Conservation (phyloP, 352 stramenopile species). For the Pythium insidiosum region DNA sequence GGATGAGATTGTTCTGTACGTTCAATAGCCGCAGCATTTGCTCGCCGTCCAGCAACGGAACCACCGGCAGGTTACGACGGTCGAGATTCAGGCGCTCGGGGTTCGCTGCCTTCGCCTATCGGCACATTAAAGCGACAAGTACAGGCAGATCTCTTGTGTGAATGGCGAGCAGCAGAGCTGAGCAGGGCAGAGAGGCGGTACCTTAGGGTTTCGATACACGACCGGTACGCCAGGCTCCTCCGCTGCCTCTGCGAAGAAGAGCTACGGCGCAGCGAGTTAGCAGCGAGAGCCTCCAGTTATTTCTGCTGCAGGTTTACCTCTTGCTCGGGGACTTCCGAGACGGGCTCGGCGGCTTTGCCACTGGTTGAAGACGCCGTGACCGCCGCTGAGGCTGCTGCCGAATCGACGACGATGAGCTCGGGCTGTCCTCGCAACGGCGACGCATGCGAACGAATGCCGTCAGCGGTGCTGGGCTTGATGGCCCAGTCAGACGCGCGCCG, state of each 20-base stretch:
- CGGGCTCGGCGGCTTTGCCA: not conserved
- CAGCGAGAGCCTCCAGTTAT: too few species aligned
- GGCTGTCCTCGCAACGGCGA: constrained; percentile 5
- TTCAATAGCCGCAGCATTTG: constrained; percentile 86
- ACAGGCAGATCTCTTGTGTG: not conserved
- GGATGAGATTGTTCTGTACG: constrained; percentile 89
- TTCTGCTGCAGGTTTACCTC: constrained; percentile 29
- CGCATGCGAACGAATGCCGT: not conserved
- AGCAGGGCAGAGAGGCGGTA: constrained; percentile 12
- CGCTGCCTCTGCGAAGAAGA: constrained; percentile 68
- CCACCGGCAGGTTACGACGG: constrained; percentile 61
- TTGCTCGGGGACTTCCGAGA: constrained; percentile 23
- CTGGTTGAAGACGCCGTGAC: too few species aligned
- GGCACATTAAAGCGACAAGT: not conserved
- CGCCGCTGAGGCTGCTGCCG: not conserved
- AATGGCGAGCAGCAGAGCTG: too few species aligned
- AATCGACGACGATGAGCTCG: constrained; percentile 15
- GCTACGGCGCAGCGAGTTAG: too few species aligned
- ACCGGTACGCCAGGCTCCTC: constrained; percentile 62
- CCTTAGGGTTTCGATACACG: constrained; percentile 66
- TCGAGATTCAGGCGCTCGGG: constrained; percentile 88
- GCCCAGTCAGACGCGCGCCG: constrained; percentile 9
- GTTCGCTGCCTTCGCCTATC: constrained; percentile 62
- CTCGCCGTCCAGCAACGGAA: constrained; percentile 87
- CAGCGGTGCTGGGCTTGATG: constrained; percentile 10